phyloP scores from a whole-genome alignment of 352 stramenopile genomes.

The Pythium rishiriense region DNA sequence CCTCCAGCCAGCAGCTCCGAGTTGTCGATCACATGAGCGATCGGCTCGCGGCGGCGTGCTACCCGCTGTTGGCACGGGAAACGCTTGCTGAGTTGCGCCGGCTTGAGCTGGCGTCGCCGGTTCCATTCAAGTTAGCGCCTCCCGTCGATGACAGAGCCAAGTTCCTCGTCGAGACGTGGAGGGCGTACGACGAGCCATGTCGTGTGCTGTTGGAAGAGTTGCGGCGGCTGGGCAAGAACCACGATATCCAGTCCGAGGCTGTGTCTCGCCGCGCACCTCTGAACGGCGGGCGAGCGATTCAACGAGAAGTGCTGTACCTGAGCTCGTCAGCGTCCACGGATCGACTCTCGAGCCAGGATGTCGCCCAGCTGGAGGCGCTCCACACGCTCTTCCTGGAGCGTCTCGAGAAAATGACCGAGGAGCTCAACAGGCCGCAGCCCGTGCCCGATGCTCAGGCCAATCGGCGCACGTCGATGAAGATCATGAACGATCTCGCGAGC shows the following conservation, averaged over 20 bases:
- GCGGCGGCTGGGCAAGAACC: constrained; percentile 54
- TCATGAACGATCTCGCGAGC: constrained; percentile 15
- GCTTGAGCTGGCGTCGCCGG: constrained; percentile 36
- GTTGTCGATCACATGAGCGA: constrained; percentile 51
- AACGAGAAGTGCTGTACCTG: constrained; percentile 47
- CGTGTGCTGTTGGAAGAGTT: constrained; percentile 56
- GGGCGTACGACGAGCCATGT: constrained; percentile 52
- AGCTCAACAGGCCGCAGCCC: constrained; percentile 30
- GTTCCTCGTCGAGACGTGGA: constrained; percentile 58
- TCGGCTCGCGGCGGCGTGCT: constrained; percentile 62
- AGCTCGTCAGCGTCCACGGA: constrained; percentile 47
- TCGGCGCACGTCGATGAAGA: constrained; percentile 8
- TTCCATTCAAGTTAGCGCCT: constrained; percentile 42
- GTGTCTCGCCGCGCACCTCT: constrained; percentile 24
- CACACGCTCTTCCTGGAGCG: constrained; percentile 58
- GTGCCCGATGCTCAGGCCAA: not conserved
- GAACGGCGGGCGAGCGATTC: constrained; percentile 18
- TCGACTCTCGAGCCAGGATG: constrained; percentile 62
- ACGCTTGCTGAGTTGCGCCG: constrained; percentile 38
- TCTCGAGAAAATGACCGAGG: constrained; percentile 39
- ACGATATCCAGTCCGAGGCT: constrained; percentile 62
- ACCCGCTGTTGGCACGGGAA: constrained; percentile 51
- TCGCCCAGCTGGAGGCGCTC: constrained; percentile 60
- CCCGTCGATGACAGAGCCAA: constrained; percentile 49
- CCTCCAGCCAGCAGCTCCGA: not conserved